Conservation (phyloP, 1,284 basidiomycete species). For the Psilocybe mexicana region DNA sequence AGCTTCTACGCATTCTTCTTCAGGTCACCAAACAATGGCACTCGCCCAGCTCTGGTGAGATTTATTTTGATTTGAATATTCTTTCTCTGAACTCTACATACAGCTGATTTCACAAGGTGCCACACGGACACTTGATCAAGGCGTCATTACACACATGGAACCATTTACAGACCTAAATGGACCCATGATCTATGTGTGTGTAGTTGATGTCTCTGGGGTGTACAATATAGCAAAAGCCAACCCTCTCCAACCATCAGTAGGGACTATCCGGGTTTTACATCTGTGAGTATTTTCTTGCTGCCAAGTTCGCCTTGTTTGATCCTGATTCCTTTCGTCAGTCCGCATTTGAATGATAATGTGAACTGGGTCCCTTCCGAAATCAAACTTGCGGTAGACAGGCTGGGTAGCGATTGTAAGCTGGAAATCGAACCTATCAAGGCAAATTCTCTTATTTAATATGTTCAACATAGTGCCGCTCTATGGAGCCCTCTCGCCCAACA, state of each 20-base stretch:
- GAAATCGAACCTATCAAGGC: neutral
- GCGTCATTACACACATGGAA: constrained; percentile 45
- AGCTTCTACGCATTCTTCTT: constrained; percentile 38
- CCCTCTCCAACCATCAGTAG: constrained; percentile 42
- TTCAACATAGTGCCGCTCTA: constrained; percentile 46
- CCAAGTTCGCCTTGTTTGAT: neutral
- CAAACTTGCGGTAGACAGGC: constrained; percentile 39
- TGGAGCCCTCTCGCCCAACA: constrained; percentile 54
- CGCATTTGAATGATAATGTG: constrained; percentile 52
- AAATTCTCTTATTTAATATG: neutral
- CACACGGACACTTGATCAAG: constrained; percentile 20
- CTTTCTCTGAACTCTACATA: neutral
- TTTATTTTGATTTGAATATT: neutral
- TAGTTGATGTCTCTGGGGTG: constrained; percentile 45
- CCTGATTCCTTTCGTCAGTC: constrained; percentile 35
- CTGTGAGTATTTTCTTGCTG: constrained; percentile 42
- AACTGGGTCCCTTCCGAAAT: constrained; percentile 51
- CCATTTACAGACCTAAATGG: constrained; percentile 33
- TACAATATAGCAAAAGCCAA: constrained; percentile 32
- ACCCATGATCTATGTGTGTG: constrained; percentile 32
- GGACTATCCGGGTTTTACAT: constrained; percentile 51
- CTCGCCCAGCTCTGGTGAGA: constrained; percentile 13
- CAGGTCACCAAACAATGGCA: constrained; percentile 25
- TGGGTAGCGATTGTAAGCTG: constrained; percentile 50
- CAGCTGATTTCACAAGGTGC: constrained; percentile 17